Evolutionary conservation across 2,329 filamentous ascomycete genomes (phyloP), one percentile per base, ranked within the genome.

Genomic region (Colletotrichum gigasporum): DNA sequence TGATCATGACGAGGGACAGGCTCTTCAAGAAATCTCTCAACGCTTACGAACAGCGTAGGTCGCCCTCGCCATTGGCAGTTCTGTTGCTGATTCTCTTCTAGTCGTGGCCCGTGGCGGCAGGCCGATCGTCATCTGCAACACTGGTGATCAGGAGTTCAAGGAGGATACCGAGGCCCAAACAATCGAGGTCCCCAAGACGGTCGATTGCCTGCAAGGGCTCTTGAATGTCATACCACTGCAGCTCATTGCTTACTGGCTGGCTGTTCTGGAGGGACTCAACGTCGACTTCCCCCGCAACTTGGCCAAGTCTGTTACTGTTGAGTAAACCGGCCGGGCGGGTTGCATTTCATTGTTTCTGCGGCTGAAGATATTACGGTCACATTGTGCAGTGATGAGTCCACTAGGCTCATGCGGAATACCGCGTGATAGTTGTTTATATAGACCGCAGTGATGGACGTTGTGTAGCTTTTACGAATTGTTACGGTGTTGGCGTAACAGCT

Each of bases 271-370:
- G 84, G 95, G 94, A 54, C 85, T 97, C 70, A 98, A 99, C 78
- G 96, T 99, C 65, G 96, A 99, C 78, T 98, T 98, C 89, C 96
- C 96, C 63, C 91, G 96, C 75, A 99, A 99, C 85, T 83, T 99
- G 83, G 96, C 96, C 79, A 99, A 99, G 89, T 97, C 94, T 68
- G 96, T 99, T 69, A 99, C 96, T 69, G 96, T 99, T 71, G 96
- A 99, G 88, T 99, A 95, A 85, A 75, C 57, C n/a, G n/a, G n/a
- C n/a, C n/a, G n/a, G n/a, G n/a, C n/a, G n/a, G n/a, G n/a, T n/a
- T n/a, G n/a, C n/a, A n/a, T n/a, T n/a, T n/a, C n/a, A n/a, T n/a
- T n/a, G n/a, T n/a, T n/a, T n/a, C n/a, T n/a, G n/a, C n/a, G n/a
- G n/a, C n/a, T n/a, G n/a, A n/a, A n/a, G n/a, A n/a, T n/a, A n/a